Evolutionary conservation across 1,284 basidiomycete genomes (phyloP).

Genomic region (Ganoderma multipileum): DNA sequence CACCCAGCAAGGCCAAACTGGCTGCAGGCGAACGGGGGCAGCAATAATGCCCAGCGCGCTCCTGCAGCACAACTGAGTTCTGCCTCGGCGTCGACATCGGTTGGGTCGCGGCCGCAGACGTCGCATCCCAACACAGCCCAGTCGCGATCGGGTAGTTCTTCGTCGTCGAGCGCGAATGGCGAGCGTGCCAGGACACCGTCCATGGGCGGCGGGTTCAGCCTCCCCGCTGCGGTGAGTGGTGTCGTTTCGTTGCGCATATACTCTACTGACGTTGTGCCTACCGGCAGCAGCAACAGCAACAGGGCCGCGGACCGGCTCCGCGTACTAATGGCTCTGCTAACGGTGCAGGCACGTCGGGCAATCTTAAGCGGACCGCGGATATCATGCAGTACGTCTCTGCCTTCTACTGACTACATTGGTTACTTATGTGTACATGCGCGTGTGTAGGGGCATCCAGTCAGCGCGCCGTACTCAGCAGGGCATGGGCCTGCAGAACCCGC

Average conservation of each 20-base stretch:
- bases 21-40: not conserved
- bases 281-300: slow-evolving; percentile 13
- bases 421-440: not conserved
- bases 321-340: not conserved
- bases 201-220: slow-evolving; percentile 61
- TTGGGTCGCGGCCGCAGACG: not conserved
- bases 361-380: slow-evolving; percentile 48
- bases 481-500: slow-evolving; percentile 53
- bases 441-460: slow-evolving; percentile 20
- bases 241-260: too few species aligned
- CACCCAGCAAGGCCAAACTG: not conserved
- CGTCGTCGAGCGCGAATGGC: not conserved
- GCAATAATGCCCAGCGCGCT: not conserved
- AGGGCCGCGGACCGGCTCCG: slow-evolving; percentile 2
- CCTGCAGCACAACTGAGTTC: not conserved
- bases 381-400: slow-evolving; percentile 45
- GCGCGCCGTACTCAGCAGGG: slow-evolving; percentile 40
- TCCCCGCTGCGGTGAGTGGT: slow-evolving; percentile 42
- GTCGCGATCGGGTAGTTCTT: not conserved
- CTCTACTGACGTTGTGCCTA: not conserved
- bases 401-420: not conserved
- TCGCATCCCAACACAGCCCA: not conserved
- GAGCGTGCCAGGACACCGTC: slow-evolving; percentile 46
- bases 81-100: not conserved
- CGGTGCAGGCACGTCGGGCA: slow-evolving; percentile 17